A percentile compares a stretch with the other conserved stretches of the same genome.
phyloP scores from a whole-genome alignment of 2,329 filamentous ascomycete genomes.

The Cytospora schulzeri region DNA sequence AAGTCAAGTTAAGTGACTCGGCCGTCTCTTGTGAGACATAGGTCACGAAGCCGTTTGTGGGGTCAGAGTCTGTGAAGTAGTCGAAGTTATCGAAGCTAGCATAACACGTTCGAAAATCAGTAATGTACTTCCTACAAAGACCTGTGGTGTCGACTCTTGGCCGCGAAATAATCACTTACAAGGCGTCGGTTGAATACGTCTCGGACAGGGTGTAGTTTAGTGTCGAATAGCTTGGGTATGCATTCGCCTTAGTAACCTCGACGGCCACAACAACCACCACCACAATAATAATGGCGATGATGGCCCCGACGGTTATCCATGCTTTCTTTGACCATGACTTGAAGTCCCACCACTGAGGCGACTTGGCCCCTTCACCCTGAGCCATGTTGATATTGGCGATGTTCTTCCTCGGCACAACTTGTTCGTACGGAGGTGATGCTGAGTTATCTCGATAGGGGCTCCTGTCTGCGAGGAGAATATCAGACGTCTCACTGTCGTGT shows the following conservation, averaged over 20 bases:
- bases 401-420: background rate
- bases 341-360: conserved; percentile 41
- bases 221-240: conserved; percentile 51
- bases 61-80: conserved; percentile 55
- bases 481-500: background rate
- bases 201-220: conserved; percentile 52
- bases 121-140: background rate
- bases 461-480: background rate
- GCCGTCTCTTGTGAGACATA: conserved; percentile 47
- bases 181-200: conserved; percentile 51
- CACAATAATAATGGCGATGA: conserved; percentile 46
- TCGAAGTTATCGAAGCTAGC: conserved; percentile 49
- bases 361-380: background rate
- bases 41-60: conserved; percentile 54
- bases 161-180: conserved; percentile 32
- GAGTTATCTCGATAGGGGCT: background rate
- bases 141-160: background rate
- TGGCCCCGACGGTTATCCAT: conserved; percentile 46
- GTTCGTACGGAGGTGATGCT: background rate
- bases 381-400: background rate
- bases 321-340: conserved; percentile 55
- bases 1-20: conserved; percentile 57
- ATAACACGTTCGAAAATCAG: background rate
- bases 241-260: conserved; percentile 37
- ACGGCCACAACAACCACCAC: conserved; percentile 51